Evolutionary conservation across 1,284 basidiomycete genomes (phyloP).

Genomic region (Ganoderma boninense): DNA sequence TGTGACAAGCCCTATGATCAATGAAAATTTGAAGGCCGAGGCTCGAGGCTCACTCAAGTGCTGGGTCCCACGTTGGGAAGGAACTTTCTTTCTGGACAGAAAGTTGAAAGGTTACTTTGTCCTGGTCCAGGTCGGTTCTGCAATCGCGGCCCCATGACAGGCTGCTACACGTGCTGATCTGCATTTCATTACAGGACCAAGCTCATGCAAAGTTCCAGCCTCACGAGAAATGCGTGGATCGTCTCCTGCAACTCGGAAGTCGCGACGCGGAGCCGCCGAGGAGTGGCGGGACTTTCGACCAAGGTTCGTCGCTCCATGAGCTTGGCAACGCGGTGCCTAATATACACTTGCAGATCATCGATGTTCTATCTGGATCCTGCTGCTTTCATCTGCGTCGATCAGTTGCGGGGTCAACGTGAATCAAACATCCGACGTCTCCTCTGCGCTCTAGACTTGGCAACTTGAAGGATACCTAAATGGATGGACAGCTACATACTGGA

Average conservation of each 20-base stretch:
- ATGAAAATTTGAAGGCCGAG: neutral
- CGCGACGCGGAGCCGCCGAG: neutral
- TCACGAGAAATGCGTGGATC: neutral
- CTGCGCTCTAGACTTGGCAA: neutral
- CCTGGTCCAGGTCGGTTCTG: neutral
- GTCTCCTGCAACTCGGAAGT: neutral
- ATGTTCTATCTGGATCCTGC: neutral
- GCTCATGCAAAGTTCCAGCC: neutral
- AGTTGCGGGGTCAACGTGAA: neutral
- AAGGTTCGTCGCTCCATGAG: too few relatives aligned
- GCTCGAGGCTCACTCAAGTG: too few relatives aligned
- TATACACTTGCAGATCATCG: neutral
- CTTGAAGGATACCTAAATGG: neutral
- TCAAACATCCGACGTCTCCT: neutral
- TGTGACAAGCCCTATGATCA: neutral
- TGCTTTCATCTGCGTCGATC: neutral
- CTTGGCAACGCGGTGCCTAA: neutral
- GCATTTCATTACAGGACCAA: neutral
- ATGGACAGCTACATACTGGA: neutral
- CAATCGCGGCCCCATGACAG: neutral
- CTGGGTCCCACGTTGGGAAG: neutral
- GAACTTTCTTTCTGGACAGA: neutral
- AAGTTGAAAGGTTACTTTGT: neutral
- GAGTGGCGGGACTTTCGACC: too few relatives aligned
- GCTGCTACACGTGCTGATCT: neutral